Evolutionary conservation across 805 yeast species (phyloP), one percentile per base, ranked within the genome.

Genomic region (Komagataella phaffii): DNA sequence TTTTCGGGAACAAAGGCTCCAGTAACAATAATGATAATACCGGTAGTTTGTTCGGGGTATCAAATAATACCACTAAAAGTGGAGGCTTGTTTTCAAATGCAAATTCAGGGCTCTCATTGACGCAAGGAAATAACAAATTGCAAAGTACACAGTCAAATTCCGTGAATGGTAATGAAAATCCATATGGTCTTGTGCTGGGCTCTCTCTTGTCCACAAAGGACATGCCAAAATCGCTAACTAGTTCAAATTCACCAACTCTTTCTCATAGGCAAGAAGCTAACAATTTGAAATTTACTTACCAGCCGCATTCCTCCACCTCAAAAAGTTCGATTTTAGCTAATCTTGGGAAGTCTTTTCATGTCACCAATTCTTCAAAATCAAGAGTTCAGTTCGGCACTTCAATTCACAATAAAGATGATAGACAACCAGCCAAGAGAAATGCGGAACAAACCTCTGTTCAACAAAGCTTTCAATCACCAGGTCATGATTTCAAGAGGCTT

Each of bases 171-270:
- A 53, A 50, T 17, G 49, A 46, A 5, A 58, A 56, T 40, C 66
- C 67, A 0, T 64, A 64, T 51, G 66, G 65, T 3, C 36, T 59
- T 10, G 53, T 54, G 48, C 51, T 63, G 7, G 52, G 58, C 3
- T 12, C 54, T 43, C 36, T 47, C 17, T 8, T 46, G 1, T 24
- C 56, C 10, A 45, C 24, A 3, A 44, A 30, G 7, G 65, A 59
- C 45, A 64, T 64, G 68, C 68, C 69, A 45, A 59, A 57, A 30
- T 52, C 67, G 3, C 36, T 64, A 14, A 64, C 68, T 1, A 57
- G 60, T 3, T 57, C 66, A n/a, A 10, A 18, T 24, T 24, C 12
- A 12, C 17, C n/a, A 19, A 8, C 51, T 17, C 24, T 12, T 6
- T 24, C 52, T 19, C 40, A 14, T 30, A 30, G 4, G 3, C 40